phyloP scores from a whole-genome alignment of 2,329 filamentous ascomycete genomes.

The Neonectria ditissima region DNA sequence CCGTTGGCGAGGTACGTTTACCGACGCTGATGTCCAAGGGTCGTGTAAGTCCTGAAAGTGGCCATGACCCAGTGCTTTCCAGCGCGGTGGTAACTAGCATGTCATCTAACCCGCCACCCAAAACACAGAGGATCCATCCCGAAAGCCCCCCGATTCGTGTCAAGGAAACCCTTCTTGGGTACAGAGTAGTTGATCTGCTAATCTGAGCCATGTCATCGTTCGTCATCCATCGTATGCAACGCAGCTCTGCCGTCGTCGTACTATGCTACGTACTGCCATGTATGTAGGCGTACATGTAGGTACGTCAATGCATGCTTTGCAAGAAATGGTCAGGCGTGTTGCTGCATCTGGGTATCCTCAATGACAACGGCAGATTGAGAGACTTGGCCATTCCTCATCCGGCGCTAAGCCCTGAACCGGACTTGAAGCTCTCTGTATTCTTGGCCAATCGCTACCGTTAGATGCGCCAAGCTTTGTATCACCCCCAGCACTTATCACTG shows the following conservation, averaged over 20 bases:
- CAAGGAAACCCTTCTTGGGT: not conserved
- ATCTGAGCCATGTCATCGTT: not conserved
- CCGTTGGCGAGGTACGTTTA: conserved; percentile 20
- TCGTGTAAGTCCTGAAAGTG: conserved; percentile 26
- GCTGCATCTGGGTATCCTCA: conserved; percentile 1
- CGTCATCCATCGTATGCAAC: not conserved
- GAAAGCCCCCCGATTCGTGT: conserved; percentile 1
- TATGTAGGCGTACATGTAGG: not conserved
- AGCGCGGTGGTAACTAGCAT: conserved; percentile 43
- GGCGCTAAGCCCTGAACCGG: conserved; percentile 30
- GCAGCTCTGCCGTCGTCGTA: not conserved
- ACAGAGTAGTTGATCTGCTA: not conserved
- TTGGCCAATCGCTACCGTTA: conserved; percentile 31
- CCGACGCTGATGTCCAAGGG: not conserved
- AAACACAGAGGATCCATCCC: conserved; percentile 12
- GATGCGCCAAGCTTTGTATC: conserved; percentile 18
- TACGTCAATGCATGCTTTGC: not conserved
- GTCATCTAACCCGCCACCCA: conserved; percentile 34
- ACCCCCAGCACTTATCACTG: conserved; percentile 38
- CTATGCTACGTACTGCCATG: no score
- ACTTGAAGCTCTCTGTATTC: conserved; percentile 11
- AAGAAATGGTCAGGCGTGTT: not conserved
- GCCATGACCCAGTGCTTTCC: conserved; percentile 39
- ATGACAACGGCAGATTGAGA: not conserved
- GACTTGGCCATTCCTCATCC: conserved; percentile 32